Percentiles rank a stretch among this genome's conserved stretches.
These are phyloP conservation scores for Leptographium wingfieldii DNA, from an alignment of 2,329 filamentous ascomycete genomes.

Conservation along the genomic window DNA sequence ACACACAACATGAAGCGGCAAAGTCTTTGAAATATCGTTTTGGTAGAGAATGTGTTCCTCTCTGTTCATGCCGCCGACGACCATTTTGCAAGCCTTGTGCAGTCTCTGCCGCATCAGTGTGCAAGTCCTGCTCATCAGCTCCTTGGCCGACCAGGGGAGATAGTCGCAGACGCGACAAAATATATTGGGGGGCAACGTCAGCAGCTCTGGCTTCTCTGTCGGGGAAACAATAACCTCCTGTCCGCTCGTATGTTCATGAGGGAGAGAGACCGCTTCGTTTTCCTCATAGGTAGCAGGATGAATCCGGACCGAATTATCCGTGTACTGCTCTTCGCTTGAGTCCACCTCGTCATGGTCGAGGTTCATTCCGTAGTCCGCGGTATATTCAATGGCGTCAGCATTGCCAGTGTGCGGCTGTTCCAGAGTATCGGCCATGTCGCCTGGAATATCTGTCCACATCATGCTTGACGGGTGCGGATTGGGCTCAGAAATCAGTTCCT, in stretches of 20 bases:
- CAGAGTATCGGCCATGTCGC: background rate
- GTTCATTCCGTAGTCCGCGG: background rate
- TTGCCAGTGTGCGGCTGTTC: background rate
- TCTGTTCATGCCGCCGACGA: background rate
- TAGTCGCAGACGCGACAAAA: background rate
- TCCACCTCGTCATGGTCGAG: no score
- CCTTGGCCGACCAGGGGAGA: conserved; percentile 1
- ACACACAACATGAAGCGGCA: background rate
- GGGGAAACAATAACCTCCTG: background rate
- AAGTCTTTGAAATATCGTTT: background rate
- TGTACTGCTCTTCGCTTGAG: no score
- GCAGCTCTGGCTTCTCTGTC: background rate
- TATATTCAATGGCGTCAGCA: background rate
- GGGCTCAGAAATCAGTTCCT: no score
- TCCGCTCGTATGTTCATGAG: background rate
- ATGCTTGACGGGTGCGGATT: no score
- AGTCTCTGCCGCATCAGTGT: background rate
- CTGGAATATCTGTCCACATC: background rate
- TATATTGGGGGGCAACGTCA: background rate
- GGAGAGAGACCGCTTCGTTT: background rate
- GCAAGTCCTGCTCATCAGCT: conserved; percentile 3
- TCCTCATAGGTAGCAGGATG: no score
- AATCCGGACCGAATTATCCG: no score
- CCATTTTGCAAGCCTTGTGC: background rate
- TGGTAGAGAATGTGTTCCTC: background rate